Conservation (phyloP, 1,284 basidiomycete species). For the Marasmius tenuissimus region DNA sequence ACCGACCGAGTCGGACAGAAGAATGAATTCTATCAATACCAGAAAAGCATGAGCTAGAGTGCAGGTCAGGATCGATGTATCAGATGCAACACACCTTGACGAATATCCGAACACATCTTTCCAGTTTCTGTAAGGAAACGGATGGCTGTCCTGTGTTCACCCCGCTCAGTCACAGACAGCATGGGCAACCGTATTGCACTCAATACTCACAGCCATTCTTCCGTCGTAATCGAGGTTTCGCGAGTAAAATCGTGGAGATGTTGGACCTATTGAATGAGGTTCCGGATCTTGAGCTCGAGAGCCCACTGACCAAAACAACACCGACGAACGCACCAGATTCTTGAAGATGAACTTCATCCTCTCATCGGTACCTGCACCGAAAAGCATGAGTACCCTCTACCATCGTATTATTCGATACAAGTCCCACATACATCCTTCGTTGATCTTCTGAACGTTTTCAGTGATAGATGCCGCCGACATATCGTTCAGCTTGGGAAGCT, state of each 20-base stretch:
- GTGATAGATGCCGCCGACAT: constrained; percentile 41
- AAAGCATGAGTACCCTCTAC: background rate
- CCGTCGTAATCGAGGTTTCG: constrained; percentile 74
- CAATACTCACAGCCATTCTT: constrained; percentile 73
- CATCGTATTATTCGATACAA: background rate
- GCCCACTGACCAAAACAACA: background rate
- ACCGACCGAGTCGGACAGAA: constrained; percentile 79
- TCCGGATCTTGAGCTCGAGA: background rate
- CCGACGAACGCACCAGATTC: constrained; percentile 30
- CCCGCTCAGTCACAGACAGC: background rate
- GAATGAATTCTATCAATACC: constrained; percentile 68
- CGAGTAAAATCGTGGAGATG: constrained; percentile 74
- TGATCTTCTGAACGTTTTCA: constrained; percentile 36
- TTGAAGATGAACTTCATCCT: constrained; percentile 41
- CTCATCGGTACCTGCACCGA: constrained; percentile 35
- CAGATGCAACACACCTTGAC: constrained; percentile 46
- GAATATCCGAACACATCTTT: constrained; percentile 68
- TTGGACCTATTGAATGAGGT: constrained; percentile 28
- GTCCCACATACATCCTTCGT: constrained; percentile 34
- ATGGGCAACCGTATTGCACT: background rate
- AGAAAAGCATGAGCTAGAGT: background rate
- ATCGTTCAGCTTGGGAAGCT: constrained; percentile 37
- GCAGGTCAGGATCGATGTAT: background rate
- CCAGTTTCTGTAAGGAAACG: constrained; percentile 76
- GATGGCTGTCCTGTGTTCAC: constrained; percentile 50